Conservation (phyloP, 495 filamentous ascomycete genomes). For the Penicillium salamii region DNA sequence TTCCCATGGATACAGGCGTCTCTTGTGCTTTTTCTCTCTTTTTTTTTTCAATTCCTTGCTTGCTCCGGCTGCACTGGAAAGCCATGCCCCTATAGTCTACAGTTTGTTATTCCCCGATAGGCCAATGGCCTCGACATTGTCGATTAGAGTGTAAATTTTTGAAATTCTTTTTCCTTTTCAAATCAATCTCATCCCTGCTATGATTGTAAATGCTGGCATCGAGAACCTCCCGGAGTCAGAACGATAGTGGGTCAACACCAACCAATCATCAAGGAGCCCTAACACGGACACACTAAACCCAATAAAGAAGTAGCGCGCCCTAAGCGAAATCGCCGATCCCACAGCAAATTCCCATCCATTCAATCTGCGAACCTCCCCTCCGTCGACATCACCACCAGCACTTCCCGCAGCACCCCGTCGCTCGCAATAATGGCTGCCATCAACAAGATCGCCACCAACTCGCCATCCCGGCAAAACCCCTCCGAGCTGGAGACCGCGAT, state of each 20-base stretch:
- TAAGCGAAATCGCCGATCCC: conserved; percentile 46
- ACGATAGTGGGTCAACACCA: background rate
- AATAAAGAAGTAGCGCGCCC: conserved; percentile 27
- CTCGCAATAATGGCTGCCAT: conserved; percentile 63
- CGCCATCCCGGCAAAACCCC: conserved; percentile 86
- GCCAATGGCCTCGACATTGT: background rate
- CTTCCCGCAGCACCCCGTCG: conserved; percentile 40
- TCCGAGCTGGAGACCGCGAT: conserved; percentile 94
- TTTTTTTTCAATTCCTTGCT: conserved; percentile 3
- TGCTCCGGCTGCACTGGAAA: background rate
- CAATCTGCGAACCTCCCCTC: conserved; percentile 34
- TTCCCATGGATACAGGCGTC: conserved; percentile 23
- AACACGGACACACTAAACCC: conserved; percentile 22
- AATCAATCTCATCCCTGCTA: too few relatives aligned
- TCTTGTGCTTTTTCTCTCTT: conserved; percentile 11
- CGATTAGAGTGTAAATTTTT: conserved; percentile 8
- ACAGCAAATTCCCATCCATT: conserved; percentile 39
- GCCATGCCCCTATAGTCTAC: conserved; percentile 10
- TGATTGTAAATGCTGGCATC: too few relatives aligned
- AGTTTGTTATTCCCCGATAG: conserved; percentile 8
- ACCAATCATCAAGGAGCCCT: conserved; percentile 7
- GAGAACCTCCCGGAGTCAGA: too few relatives aligned
- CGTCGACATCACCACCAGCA: conserved; percentile 37
- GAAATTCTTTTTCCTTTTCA: background rate
- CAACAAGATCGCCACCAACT: conserved; percentile 98